phyloP scores from a whole-genome alignment of 371 early-diverging fungal species.

The Paraphysoderma sedebokerense region DNA sequence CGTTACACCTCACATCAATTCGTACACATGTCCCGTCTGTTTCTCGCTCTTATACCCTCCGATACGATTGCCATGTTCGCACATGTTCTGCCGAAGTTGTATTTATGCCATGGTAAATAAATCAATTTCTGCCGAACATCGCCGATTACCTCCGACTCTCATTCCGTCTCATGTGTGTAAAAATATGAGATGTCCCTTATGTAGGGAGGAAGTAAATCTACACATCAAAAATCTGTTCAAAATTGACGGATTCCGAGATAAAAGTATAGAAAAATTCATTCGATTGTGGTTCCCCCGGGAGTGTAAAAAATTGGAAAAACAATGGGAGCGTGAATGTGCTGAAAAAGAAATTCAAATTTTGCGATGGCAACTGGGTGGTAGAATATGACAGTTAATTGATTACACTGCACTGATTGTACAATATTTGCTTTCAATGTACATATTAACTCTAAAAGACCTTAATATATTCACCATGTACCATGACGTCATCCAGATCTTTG shows the following conservation, averaged over 20 bases:
- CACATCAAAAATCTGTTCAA: neutral
- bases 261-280: neutral
- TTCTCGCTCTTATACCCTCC: neutral
- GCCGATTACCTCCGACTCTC: neutral
- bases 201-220: neutral
- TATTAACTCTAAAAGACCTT: no score
- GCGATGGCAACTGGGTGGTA: no score
- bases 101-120: neutral
- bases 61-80: neutral
- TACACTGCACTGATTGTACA: no score
- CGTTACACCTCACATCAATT: neutral
- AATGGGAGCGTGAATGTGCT: no score
- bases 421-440: no score
- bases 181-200: neutral
- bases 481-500: no score
- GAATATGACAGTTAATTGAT: no score
- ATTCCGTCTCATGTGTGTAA: neutral
- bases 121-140: neutral
- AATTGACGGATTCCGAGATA: neutral
- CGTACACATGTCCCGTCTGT: constrained; percentile 3
- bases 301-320: neutral
- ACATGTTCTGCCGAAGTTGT: neutral
- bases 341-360: no score
- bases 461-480: no score
- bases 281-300: neutral